A percentile compares a stretch with the other conserved stretches of the same genome.
phyloP scores from a whole-genome alignment of 495 filamentous ascomycete species.

The Aspergillus asperescens region DNA sequence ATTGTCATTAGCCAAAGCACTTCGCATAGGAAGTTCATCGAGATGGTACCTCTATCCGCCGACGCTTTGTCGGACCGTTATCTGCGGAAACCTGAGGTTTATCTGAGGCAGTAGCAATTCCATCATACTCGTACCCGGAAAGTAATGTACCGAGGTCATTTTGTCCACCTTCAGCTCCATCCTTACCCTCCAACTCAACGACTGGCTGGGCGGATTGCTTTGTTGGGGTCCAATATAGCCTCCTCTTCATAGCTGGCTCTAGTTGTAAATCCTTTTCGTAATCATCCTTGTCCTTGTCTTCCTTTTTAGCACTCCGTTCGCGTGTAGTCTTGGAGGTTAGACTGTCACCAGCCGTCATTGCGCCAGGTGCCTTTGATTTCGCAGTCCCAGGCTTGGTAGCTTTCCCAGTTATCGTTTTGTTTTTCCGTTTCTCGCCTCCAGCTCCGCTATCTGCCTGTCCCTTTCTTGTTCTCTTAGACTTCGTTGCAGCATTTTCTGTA shows the following conservation, averaged over 20 bases:
- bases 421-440: slow-evolving; percentile 21
- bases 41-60: slow-evolving; percentile 36
- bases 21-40: neutral
- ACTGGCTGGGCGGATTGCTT: slow-evolving; percentile 16
- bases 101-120: slow-evolving; percentile 5
- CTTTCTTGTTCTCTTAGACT: slow-evolving; percentile 17
- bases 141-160: slow-evolving; percentile 27
- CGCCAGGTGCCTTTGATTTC: slow-evolving; percentile 11
- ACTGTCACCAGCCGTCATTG: slow-evolving; percentile 8
- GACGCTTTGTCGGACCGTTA: slow-evolving; percentile 36
- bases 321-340: neutral
- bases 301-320: neutral
- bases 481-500: slow-evolving; percentile 18
- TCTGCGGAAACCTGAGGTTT: slow-evolving; percentile 11
- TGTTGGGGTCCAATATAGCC: slow-evolving; percentile 44
- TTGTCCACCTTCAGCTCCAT: neutral
- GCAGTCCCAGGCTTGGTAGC: slow-evolving; percentile 28
- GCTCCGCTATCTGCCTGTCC: slow-evolving; percentile 16
- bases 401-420: slow-evolving; percentile 35
- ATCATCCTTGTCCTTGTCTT: slow-evolving; percentile 16
- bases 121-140: slow-evolving; percentile 34
- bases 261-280: slow-evolving; percentile 26
- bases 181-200: slow-evolving; percentile 13
- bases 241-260: slow-evolving; percentile 33
- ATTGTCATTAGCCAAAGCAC: neutral